Percentiles rank a stretch among this genome's conserved stretches.
These are phyloP conservation scores for Paramecium bursaria DNA, from an alignment of 73 alveolate species.

Conservation along the genomic window DNA sequence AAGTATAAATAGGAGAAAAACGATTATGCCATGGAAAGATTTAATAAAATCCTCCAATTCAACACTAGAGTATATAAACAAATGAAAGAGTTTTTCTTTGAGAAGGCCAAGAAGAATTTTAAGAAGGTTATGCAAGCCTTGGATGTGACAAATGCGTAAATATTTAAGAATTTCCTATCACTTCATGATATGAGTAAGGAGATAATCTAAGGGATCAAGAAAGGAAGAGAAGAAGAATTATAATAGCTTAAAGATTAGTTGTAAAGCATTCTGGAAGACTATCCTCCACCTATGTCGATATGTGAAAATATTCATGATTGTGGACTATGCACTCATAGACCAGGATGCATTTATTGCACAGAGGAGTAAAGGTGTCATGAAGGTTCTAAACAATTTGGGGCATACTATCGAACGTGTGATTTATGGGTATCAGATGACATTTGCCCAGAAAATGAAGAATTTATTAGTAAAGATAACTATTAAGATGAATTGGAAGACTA, in stretches of 20 bases:
- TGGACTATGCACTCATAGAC: slow-evolving; percentile 3
- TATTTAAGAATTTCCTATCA: neutral
- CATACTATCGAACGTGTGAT: slow-evolving; percentile 11
- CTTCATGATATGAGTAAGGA: slow-evolving; percentile 45
- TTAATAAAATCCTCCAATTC: slow-evolving; percentile 18
- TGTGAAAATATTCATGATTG: slow-evolving; percentile 41
- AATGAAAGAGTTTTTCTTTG: neutral
- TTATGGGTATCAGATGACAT: slow-evolving; percentile 23
- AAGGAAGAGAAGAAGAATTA: slow-evolving; percentile 32
- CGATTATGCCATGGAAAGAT: slow-evolving; percentile 54
- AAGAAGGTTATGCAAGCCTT: slow-evolving; percentile 5
- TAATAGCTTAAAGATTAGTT: slow-evolving; percentile 28
- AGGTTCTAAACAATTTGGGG: slow-evolving; percentile 38
- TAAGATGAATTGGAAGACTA: slow-evolving; percentile 17
- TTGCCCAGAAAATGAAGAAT: slow-evolving; percentile 12
- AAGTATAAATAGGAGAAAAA: slow-evolving; percentile 26
- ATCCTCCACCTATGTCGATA: slow-evolving; percentile 40
- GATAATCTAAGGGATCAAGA: neutral
- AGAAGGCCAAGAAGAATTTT: neutral
- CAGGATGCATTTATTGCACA: slow-evolving; percentile 34
- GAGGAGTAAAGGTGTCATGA: slow-evolving; percentile 30
- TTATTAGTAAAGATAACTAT: neutral
- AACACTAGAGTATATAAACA: slow-evolving; percentile 3
- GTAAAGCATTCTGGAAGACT: neutral
- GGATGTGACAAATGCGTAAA: slow-evolving; percentile 18